A percentile compares a stretch with the other conserved stretches of the same genome.
These are phyloP conservation scores for Lasiodiplodia gonubiensis DNA, from an alignment of 2,329 filamentous ascomycete genomes.

Conservation along the genomic window DNA sequence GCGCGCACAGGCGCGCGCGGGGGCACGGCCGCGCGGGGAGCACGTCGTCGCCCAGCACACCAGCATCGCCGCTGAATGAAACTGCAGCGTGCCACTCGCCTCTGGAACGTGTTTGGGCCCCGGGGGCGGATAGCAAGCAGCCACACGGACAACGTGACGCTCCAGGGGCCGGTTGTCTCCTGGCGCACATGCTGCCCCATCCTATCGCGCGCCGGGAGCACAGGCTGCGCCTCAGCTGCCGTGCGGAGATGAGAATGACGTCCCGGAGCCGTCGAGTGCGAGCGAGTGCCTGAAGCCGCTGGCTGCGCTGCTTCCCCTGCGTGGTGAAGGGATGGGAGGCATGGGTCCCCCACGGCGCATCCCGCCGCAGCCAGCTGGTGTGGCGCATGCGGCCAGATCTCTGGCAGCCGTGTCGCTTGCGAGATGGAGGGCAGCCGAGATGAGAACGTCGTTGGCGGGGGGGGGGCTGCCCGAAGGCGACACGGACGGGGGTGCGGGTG, in stretches of 20 bases:
- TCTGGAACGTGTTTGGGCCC: conserved; percentile 20
- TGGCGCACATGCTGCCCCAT: conserved; percentile 11
- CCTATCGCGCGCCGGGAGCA: conserved; percentile 24
- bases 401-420: conserved; percentile 21
- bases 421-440: conserved; percentile 21
- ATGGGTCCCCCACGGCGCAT: conserved; percentile 24
- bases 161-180: conserved; percentile 6
- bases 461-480: conserved; percentile 12
- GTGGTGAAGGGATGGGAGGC: conserved; percentile 26
- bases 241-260: conserved; percentile 27
- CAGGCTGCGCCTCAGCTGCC: conserved; percentile 24
- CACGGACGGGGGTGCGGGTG: not conserved
- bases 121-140: conserved; percentile 17
- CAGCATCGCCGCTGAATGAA: conserved; percentile 19
- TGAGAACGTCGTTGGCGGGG: conserved; percentile 1
- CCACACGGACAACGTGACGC: conserved; percentile 20
- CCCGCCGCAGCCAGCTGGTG: conserved; percentile 14
- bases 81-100: conserved; percentile 23
- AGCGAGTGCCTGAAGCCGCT: conserved; percentile 24
- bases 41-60: conserved; percentile 13
- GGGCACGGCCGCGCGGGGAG: not conserved
- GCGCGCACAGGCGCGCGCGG: not conserved
- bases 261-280: conserved; percentile 7
- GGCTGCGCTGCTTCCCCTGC: conserved; percentile 27
- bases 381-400: conserved; percentile 20